Conservation (phyloP, 805 yeast species). For the Kodamaea sagamina region DNA sequence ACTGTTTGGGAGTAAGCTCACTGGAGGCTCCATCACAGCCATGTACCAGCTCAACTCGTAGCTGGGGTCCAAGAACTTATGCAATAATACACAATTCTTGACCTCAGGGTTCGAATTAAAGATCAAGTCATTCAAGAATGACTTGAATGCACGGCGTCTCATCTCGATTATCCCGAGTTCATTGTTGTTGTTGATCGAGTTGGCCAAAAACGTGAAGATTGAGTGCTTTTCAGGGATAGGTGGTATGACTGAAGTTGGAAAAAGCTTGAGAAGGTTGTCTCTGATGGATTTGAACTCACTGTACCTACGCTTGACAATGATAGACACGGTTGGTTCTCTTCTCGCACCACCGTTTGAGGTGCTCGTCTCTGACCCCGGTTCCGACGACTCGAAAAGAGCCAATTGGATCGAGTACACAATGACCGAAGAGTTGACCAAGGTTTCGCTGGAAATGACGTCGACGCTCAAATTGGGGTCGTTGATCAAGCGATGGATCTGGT, state of each 20-base stretch:
- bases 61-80: constrained; percentile 53
- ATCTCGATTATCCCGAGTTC: constrained; percentile 46
- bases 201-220: constrained; percentile 42
- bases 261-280: constrained; percentile 38
- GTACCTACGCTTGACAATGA: constrained; percentile 44
- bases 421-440: constrained; percentile 35
- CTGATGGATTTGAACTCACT: constrained; percentile 46
- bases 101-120: constrained; percentile 33
- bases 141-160: constrained; percentile 47
- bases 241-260: constrained; percentile 43
- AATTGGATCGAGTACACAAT: constrained; percentile 41
- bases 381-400: constrained; percentile 15
- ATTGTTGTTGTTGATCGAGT: constrained; percentile 39
- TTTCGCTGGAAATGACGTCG: constrained; percentile 38
- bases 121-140: constrained; percentile 44
- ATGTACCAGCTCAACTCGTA: constrained; percentile 53
- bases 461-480: constrained; percentile 29
- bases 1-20: constrained; percentile 47
- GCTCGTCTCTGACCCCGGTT: constrained; percentile 1
- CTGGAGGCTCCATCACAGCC: constrained; percentile 50
- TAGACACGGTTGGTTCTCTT: constrained; percentile 16
- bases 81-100: constrained; percentile 38
- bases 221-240: constrained; percentile 52
- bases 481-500: constrained; percentile 31
- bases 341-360: not conserved